These are phyloP conservation scores for Fusarium veterinarium DNA, from an alignment of 2,329 filamentous ascomycete genomes.

Conservation along the genomic window DNA sequence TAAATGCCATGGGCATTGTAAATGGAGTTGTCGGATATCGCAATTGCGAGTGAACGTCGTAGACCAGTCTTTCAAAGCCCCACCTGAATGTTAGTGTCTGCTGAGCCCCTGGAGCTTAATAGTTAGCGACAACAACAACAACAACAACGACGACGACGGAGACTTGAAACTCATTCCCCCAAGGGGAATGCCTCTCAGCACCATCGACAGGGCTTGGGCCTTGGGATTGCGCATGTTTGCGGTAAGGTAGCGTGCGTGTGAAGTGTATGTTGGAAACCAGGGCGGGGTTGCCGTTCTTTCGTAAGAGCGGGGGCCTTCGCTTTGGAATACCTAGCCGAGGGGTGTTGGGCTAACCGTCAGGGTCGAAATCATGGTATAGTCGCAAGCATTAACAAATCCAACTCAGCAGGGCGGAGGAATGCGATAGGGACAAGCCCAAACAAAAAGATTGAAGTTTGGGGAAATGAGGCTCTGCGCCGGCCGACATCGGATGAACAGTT, in stretches of 20 bases:
- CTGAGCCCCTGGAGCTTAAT: constrained; percentile 13
- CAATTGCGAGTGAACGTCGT: neutral
- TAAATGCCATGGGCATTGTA: neutral
- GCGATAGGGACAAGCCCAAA: neutral
- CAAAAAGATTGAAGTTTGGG: neutral
- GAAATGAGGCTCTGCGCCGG: constrained; percentile 7
- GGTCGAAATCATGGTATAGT: neutral
- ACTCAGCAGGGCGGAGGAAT: neutral
- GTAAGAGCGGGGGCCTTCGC: constrained; percentile 3
- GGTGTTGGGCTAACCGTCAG: neutral
- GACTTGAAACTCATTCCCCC: neutral
- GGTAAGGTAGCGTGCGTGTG: neutral
- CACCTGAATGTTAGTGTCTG: neutral
- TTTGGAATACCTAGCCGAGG: neutral
- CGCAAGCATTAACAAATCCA: neutral
- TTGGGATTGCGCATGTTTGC: neutral
- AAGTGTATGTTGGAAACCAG: neutral
- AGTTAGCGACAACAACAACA: neutral
- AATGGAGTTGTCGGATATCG: neutral
- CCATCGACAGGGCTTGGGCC: neutral
- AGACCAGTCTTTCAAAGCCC: constrained; percentile 20
- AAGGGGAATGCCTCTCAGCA: neutral
- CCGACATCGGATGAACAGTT: neutral
- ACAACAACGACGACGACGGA: neutral
- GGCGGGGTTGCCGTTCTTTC: neutral